Evolutionary conservation across 1,139 yeast species (phyloP), one percentile per base, ranked within the genome.

Genomic region (Spathaspora sp.): DNA sequence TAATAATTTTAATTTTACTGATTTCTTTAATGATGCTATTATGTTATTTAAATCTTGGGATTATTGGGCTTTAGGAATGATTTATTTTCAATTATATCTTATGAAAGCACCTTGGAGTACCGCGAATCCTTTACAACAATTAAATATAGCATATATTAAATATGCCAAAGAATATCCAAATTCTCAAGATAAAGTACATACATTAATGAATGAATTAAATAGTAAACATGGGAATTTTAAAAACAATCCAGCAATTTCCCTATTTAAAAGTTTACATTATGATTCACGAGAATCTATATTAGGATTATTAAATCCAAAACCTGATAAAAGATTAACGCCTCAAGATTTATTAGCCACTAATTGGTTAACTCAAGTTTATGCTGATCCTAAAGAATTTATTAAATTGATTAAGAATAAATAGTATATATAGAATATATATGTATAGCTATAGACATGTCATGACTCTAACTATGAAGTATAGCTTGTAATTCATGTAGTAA

Each of bases 51-150:
- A 49, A 46, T 48, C 54, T 1, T 54, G 72, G 20, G 85, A 80
- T 57, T 64, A 68, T 45, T 80, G 84, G 84, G 66, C 81, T 2
- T 57, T 80, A 43, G 84, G 81, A 0, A 67, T 80, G 9, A 56
- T 76, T 4, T 80, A 78, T 55, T 70, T 77, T 52, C 75, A 75
- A 40, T 59, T 80, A 24, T 66, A 55, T 41, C 58, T 74, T 16
- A 67, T 79, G 69, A 63, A 68, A 18, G 69, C 68, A 34, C 84
- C 84, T 1, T 80, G 85, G 85, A 51, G 53, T 1, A 58, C 54
- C 20, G 75, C 83, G 10, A 61, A 62, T 41, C 23, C 42, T 15
- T 39, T 48, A 8, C 68, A 58, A 29, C 48, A 44, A 3, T 50
- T 53, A 15, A 62, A 70, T 44, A 43, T 53, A n/a, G 56, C 56